Conservation (phyloP, 768 basidiomycete species). For the Neoboletus subvelutipes region DNA sequence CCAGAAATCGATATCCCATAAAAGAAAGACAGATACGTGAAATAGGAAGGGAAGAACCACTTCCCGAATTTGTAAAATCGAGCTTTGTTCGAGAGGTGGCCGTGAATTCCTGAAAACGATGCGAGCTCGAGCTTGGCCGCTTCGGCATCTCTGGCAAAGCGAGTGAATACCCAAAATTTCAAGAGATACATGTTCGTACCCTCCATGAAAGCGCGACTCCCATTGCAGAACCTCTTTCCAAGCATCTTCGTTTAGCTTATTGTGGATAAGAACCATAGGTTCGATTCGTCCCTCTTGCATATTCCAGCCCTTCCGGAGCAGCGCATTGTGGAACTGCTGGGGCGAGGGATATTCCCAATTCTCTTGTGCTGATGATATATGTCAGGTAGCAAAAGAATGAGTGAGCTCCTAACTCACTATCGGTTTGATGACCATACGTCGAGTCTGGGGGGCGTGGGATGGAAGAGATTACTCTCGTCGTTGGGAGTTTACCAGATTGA, state of each 20-base stretch:
- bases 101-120: conserved; percentile 15
- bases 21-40: neutral
- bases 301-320: conserved; percentile 10
- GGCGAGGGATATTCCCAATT: conserved; percentile 16
- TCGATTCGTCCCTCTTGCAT: conserved; percentile 4
- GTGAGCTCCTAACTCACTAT: neutral
- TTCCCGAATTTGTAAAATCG: conserved; percentile 3
- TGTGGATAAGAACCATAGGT: conserved; percentile 10
- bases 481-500: neutral
- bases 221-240: conserved; percentile 9
- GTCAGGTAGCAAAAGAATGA: neutral
- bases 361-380: conserved; percentile 1
- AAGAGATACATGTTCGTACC: neutral
- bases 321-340: conserved; percentile 15
- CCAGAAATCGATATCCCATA: neutral
- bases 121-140: conserved; percentile 8
- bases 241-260: conserved; percentile 11
- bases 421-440: conserved; percentile 10
- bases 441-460: conserved; percentile 12
- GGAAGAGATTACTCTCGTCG: neutral
- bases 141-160: neutral
- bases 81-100: conserved; percentile 15
- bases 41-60: conserved; percentile 5
- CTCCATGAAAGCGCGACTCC: conserved; percentile 17
- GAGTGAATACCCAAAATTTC: neutral